Evolutionary conservation across 2,329 filamentous ascomycete genomes (phyloP), one percentile per base, ranked within the genome.

Genomic region (Botryosphaeria dothidea): DNA sequence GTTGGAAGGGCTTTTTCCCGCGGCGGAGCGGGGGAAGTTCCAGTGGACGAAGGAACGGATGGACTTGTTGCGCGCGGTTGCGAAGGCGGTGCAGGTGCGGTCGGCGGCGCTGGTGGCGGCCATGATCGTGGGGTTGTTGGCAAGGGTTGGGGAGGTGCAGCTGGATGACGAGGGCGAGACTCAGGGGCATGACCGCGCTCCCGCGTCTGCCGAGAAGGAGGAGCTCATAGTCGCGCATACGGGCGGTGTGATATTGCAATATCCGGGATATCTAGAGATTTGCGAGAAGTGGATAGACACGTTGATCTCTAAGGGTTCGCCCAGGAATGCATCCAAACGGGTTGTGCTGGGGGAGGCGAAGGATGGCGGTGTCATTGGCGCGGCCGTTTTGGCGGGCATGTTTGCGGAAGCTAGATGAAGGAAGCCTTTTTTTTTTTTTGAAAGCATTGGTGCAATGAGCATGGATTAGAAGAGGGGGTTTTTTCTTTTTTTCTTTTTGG

Each of bases 201-300:
- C 52, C 5, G 52, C n/a, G 31, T 11, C 31, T 34, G 3, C 31
- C 7, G 68, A 72, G 27, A 88, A 92, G 69, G 72, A 74, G 0
- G 83, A 87, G 67, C 88, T 94, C 31, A 88, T 92, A 1, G 89
- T 93, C 23, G 91, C 91, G 1, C 93, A 92, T 73, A 92, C 91
- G 0, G 91, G 91, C 34, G 90, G 90, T 6, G 92, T 91, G 71
- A 93, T 93, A 66, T 86, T 88, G n/a, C 87, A 91, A 71, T 92
- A 92, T 71, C 90, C 91, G 54, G 85, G 90, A 69, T 93, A 92
- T 76, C 81, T 91, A 46, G 78, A 81, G 49, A 89, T 90, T 70
- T 92, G 89, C 68, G 90, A 93, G 74, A 71, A 78, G 15, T 90
- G 90, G 72, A 82, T 93, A 57, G 87, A 92, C 66, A 76, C 78